Conservation (phyloP, 345 rosid genomes). For the Rhodamnia rubescens region DNA sequence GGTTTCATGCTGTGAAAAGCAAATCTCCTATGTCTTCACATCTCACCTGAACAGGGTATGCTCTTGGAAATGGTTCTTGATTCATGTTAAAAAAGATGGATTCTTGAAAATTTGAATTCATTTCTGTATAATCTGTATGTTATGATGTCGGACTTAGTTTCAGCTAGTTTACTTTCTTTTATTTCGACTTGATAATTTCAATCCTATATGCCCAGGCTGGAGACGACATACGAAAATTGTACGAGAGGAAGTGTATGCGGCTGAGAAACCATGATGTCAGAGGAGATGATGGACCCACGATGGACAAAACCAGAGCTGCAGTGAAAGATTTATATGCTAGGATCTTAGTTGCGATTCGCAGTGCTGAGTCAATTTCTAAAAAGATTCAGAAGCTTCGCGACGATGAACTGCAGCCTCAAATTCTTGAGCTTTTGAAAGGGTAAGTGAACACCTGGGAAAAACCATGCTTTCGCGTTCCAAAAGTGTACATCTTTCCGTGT, state of each 20-base stretch:
- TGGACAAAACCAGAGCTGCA: conserved; percentile 50
- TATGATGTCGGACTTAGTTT: neutral
- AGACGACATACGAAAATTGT: conserved; percentile 41
- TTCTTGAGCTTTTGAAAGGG: conserved; percentile 61
- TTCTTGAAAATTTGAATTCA: neutral
- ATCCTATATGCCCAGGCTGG: conserved; percentile 31
- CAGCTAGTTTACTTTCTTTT: neutral
- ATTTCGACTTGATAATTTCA: neutral
- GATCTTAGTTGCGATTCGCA: conserved; percentile 59
- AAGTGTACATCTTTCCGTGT: neutral
- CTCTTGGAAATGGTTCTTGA: neutral
- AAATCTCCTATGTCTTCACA: neutral
- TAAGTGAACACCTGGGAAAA: conserved; percentile 9
- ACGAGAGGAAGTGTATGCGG: conserved; percentile 47
- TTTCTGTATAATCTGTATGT: neutral
- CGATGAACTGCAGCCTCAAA: conserved; percentile 62
- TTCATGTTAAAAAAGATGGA: neutral
- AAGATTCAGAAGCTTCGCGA: conserved; percentile 54
- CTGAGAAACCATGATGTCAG: conserved; percentile 40
- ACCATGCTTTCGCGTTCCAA: neutral
- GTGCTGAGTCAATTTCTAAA: conserved; percentile 60
- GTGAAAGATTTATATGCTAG: conserved; percentile 57
- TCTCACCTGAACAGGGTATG: neutral
- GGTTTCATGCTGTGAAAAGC: neutral
- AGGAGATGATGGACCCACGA: conserved; percentile 28